Conservation (phyloP, 257 asterid genomes). For the Solanum ossicruentum region DNA sequence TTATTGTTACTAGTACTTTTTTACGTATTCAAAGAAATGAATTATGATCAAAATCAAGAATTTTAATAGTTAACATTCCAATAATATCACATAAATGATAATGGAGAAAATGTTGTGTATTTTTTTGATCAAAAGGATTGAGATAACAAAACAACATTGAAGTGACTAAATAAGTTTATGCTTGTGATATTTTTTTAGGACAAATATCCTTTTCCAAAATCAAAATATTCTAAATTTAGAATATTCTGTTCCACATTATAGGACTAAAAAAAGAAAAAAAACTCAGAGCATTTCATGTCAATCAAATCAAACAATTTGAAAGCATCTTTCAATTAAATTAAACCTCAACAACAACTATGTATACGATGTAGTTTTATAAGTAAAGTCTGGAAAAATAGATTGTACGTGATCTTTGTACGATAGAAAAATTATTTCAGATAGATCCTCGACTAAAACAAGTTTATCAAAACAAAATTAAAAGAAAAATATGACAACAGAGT, state of each 20-base stretch:
- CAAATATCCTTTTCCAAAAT: background rate
- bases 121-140: background rate
- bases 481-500: no score
- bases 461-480: no score
- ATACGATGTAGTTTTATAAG: no score
- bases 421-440: no score
- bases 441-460: background rate
- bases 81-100: background rate
- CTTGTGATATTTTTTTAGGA: background rate
- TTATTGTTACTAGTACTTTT: background rate
- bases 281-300: background rate
- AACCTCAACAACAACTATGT: background rate
- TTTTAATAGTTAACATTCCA: background rate
- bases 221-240: background rate
- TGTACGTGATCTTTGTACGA: no score
- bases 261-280: conserved; percentile 11
- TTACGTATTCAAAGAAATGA: background rate
- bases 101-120: background rate
- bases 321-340: background rate
- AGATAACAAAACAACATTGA: conserved; percentile 22
- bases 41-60: background rate
- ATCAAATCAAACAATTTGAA: conserved; percentile 21
- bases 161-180: conserved; percentile 46
- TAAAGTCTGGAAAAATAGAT: no score
- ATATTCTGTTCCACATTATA: conserved; percentile 43